These are phyloP conservation scores for Podospora didyma DNA, from an alignment of 495 filamentous ascomycete genomes.

Conservation along the genomic window DNA sequence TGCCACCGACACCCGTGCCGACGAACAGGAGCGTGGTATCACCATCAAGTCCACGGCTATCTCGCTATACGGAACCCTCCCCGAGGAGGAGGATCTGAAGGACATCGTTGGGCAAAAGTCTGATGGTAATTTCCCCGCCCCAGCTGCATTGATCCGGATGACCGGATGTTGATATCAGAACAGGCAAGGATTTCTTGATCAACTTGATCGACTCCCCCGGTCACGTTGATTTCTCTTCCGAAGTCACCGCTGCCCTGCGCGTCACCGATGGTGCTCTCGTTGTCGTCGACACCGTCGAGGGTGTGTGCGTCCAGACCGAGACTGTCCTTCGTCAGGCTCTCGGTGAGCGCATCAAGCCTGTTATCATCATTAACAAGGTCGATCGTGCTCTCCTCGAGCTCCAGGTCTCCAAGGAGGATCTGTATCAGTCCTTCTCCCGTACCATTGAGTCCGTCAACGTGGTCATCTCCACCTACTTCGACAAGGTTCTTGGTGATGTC, in stretches of 20 bases:
- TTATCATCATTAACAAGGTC: slow-evolving; percentile 99
- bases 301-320: slow-evolving; percentile 99
- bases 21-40: slow-evolving; percentile 99
- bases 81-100: slow-evolving; percentile 84
- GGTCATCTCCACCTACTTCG: slow-evolving; percentile 97
- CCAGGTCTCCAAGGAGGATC: slow-evolving; percentile 95
- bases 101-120: slow-evolving; percentile 83
- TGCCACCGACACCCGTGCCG: slow-evolving; percentile 93
- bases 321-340: slow-evolving; percentile 99
- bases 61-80: slow-evolving; percentile 87
- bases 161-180: slow-evolving; percentile 3
- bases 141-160: not conserved
- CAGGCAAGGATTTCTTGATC: slow-evolving; percentile 91
- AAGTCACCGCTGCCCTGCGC: slow-evolving; percentile 98
- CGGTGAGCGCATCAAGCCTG: slow-evolving; percentile 99
- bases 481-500: slow-evolving; percentile 94
- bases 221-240: slow-evolving; percentile 99
- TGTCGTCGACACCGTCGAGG: slow-evolving; percentile 98
- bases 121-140: slow-evolving; percentile 42
- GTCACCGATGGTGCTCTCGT: slow-evolving; percentile 99
- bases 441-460: slow-evolving; percentile 99
- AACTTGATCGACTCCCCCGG: slow-evolving; percentile 99
- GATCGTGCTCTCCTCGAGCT: slow-evolving; percentile 98
- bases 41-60: slow-evolving; percentile 99
- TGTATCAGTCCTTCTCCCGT: slow-evolving; percentile 99